These are phyloP conservation scores for Lodderomyces jiufengensis DNA, from an alignment of 1,139 yeast species.

Conservation along the genomic window DNA sequence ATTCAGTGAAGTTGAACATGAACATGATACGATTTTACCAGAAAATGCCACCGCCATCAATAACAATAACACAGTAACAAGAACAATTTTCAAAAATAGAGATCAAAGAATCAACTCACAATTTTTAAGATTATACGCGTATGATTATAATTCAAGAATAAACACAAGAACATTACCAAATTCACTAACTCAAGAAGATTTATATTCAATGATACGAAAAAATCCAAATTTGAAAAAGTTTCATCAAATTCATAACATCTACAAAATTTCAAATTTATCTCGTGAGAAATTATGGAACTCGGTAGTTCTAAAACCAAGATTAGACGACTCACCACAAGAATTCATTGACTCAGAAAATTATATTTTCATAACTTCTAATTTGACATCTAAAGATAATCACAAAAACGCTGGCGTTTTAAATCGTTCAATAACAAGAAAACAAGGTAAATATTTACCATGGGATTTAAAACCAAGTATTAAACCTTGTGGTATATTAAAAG, in stretches of 20 bases:
- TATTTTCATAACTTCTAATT: constrained; percentile 12
- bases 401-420: background rate
- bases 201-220: constrained; percentile 6
- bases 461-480: constrained; percentile 21
- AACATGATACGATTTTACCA: background rate
- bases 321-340: constrained; percentile 30
- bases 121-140: constrained; percentile 46
- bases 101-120: constrained; percentile 46
- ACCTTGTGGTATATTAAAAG: constrained; percentile 35
- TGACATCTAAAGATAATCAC: no score
- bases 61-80: constrained; percentile 1
- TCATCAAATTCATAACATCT: constrained; percentile 26
- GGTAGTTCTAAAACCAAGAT: constrained; percentile 47
- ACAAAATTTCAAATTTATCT: constrained; percentile 34
- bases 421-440: constrained; percentile 19
- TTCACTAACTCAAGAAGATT: constrained; percentile 9
- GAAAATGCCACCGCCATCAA: background rate
- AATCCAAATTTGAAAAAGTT: constrained; percentile 24
- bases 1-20: constrained; percentile 4
- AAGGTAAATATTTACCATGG: constrained; percentile 41
- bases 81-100: constrained; percentile 28
- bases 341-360: constrained; percentile 23
- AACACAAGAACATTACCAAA: constrained; percentile 13
- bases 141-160: constrained; percentile 37
- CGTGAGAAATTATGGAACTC: constrained; percentile 48